A percentile compares a stretch with the other conserved stretches of the same genome.
Evolutionary conservation across 768 basidiomycete species (phyloP).

Genomic region (Tephrocybe rancida): DNA sequence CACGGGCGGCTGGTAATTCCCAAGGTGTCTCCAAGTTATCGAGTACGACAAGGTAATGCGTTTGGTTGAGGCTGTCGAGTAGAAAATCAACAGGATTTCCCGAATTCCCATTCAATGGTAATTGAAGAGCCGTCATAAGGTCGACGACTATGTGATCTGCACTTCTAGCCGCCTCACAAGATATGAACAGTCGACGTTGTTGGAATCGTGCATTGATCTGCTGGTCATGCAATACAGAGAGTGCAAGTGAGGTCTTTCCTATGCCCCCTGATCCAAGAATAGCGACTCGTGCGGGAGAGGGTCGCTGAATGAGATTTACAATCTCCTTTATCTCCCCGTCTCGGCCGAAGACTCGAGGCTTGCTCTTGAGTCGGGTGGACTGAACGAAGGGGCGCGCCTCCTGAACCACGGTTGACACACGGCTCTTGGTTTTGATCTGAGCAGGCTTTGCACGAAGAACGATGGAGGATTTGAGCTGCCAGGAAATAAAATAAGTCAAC

Average conservation of each 20-base stretch:
- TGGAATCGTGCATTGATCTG: conserved; percentile 18
- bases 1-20: conserved; percentile 24
- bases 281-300: conserved; percentile 17
- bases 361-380: conserved; percentile 12
- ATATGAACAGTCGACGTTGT: conserved; percentile 25
- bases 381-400: background rate
- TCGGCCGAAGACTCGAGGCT: conserved; percentile 29
- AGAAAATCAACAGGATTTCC: conserved; percentile 19
- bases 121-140: conserved; percentile 18
- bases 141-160: conserved; percentile 25
- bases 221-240: conserved; percentile 26
- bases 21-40: conserved; percentile 34
- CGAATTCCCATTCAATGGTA: conserved; percentile 13
- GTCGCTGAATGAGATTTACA: conserved; percentile 17
- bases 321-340: conserved; percentile 21
- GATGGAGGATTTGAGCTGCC: conserved; percentile 17
- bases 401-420: background rate
- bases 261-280: conserved; percentile 36
- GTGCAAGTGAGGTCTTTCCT: conserved; percentile 34
- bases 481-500: background rate
- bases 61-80: conserved; percentile 11
- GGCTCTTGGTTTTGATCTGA: background rate
- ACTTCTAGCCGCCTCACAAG: conserved; percentile 30
- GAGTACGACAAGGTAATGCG: conserved; percentile 24
- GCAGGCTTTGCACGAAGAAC: conserved; percentile 6